A percentile compares a stretch with the other conserved stretches of the same genome.
Conservation (phyloP, 2,329 filamentous ascomycete genomes). For the Exophiala xenobiotica region DNA sequence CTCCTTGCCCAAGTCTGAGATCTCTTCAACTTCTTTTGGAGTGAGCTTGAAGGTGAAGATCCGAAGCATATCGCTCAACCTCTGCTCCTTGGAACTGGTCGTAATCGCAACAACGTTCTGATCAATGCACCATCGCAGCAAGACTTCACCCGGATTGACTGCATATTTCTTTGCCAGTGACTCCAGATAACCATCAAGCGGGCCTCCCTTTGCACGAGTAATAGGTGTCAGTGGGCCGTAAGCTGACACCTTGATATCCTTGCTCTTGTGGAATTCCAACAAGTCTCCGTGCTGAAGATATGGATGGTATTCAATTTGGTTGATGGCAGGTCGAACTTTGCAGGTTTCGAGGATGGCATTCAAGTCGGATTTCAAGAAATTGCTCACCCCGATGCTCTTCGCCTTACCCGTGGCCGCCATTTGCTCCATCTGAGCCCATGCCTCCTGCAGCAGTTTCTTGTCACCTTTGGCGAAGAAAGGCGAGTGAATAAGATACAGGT, state of each 20-base stretch:
- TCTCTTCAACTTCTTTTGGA: constrained; percentile 56
- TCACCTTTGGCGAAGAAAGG: constrained; percentile 59
- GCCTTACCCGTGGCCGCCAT: constrained; percentile 58
- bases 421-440: constrained; percentile 61
- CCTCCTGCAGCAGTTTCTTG: constrained; percentile 52
- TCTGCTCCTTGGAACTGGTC: constrained; percentile 60
- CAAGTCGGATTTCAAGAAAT: constrained; percentile 57
- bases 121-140: constrained; percentile 61
- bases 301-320: constrained; percentile 48
- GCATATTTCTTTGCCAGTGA: constrained; percentile 60
- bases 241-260: constrained; percentile 43
- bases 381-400: constrained; percentile 63
- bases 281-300: constrained; percentile 49
- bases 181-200: constrained; percentile 53
- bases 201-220: constrained; percentile 56
- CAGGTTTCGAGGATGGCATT: constrained; percentile 51
- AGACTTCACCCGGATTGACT: constrained; percentile 57
- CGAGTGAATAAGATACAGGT: constrained; percentile 63
- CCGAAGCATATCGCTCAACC: constrained; percentile 58
- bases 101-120: constrained; percentile 60
- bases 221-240: constrained; percentile 49
- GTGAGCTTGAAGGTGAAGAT: constrained; percentile 59
- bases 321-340: constrained; percentile 42
- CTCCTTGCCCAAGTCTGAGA: constrained; percentile 49
- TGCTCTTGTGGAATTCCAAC: constrained; percentile 40